Conservation (phyloP, 2,329 filamentous ascomycete genomes). For the Harringtonia aguacate region DNA sequence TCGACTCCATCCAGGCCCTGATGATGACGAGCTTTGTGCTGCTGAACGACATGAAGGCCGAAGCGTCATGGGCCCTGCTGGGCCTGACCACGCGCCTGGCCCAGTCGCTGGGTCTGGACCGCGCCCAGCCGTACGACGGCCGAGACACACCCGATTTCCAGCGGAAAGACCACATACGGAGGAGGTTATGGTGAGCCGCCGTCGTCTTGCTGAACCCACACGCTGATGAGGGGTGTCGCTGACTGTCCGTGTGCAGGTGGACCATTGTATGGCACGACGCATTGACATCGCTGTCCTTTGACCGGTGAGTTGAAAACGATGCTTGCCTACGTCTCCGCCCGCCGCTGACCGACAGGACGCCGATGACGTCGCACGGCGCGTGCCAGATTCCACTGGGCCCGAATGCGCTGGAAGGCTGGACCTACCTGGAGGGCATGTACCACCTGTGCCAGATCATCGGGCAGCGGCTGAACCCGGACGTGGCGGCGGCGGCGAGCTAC, state of each 20-base stretch:
- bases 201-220: not conserved
- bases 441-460: slow-evolving; percentile 52
- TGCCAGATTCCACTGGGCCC: slow-evolving; percentile 40
- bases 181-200: slow-evolving; percentile 39
- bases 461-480: slow-evolving; percentile 44
- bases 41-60: slow-evolving; percentile 59
- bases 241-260: slow-evolving; percentile 29
- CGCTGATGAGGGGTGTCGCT: not conserved
- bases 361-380: slow-evolving; percentile 50
- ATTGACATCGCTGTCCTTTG: slow-evolving; percentile 54
- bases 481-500: slow-evolving; percentile 36
- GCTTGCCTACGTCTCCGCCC: not conserved
- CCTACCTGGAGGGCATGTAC: slow-evolving; percentile 56
- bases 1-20: slow-evolving; percentile 55
- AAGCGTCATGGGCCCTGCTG: slow-evolving; percentile 55
- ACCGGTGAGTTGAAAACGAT: slow-evolving; percentile 45
- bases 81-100: slow-evolving; percentile 55
- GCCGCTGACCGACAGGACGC: slow-evolving; percentile 28
- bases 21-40: slow-evolving; percentile 53
- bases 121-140: slow-evolving; percentile 32
- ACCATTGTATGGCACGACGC: slow-evolving; percentile 59
- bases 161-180: slow-evolving; percentile 42
- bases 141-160: slow-evolving; percentile 34
- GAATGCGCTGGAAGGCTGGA: slow-evolving; percentile 35
- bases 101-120: slow-evolving; percentile 52